Base-by-base conservation (phyloP, 2,329 filamentous ascomycete species). In the Ophidiomyces ophidiicola region DNA sequence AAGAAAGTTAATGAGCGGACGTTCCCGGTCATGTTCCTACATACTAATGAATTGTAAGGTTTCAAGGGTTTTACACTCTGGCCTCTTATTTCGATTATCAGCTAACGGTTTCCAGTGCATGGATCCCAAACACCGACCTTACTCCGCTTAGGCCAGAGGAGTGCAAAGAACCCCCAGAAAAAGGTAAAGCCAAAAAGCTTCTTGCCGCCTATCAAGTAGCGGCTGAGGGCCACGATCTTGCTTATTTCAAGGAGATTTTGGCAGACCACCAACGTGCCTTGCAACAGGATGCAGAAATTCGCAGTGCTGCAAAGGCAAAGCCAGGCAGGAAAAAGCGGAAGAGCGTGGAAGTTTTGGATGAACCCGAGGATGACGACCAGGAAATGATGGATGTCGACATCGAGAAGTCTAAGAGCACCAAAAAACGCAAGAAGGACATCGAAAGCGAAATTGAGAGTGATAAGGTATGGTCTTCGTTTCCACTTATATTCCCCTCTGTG, bases 11-110 rank as follows among this genome's bases (percentile, higher is more conserved):
- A 79, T 45, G 86, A 94, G 61, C 76, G 88, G 47, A 86, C 82
- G 20, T 96, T 86, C 58, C 84, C 88, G 4, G 78, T 96, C 55
- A 94, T 96, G 88, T 96, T 94, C 59, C 67, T 96, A 36, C 71
- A 76, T 47, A 94, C 87, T 25, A 94, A 96, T 54, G 88, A 96
- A 70, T 96, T 98, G 90, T 98, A 67, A 76, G 88, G 18, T 25
- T 34, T 17, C 6, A 20, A 33, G n/a, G n/a, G n/a, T n/a, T n/a
- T n/a, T n/a, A 7, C 25, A n/a, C 4, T 14, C 14, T 14, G 14
- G 14, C 8, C 19, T 15, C 31, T 15, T 21, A n/a, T 5, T 2
- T 18, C 11, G 31, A 18, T 14, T 6, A 15, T 18, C 5, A 30
- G 11, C 17, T 31, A 32, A 36, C 15, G 20, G 10, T 8, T 35